Evolutionary conservation across 257 asterid species (phyloP).

Genomic region (Misopates orontium): DNA sequence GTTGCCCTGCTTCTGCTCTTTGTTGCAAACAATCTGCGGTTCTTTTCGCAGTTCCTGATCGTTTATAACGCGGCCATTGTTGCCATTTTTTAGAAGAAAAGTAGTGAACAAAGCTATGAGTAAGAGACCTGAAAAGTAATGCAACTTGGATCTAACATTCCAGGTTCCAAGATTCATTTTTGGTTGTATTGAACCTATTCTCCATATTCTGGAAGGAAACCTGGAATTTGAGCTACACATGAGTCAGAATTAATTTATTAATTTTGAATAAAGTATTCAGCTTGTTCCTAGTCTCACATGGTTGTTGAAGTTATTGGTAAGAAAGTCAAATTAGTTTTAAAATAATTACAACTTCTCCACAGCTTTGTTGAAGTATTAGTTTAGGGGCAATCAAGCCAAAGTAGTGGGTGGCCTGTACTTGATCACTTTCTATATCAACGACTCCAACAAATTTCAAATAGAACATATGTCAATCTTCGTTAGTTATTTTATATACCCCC

Average conservation of each 20-base stretch:
- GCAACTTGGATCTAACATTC: slow-evolving; percentile 7
- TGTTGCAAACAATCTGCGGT: background rate
- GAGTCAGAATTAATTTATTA: background rate
- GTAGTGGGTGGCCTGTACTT: too few species aligned
- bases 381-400: too few species aligned
- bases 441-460: too few species aligned
- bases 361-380: slow-evolving; percentile 11
- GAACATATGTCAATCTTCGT: too few species aligned
- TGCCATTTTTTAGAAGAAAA: background rate
- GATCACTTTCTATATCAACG: too few species aligned
- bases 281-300: slow-evolving; percentile 3
- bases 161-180: slow-evolving; percentile 7
- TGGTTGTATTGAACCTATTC: background rate
- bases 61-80: background rate
- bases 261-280: background rate
- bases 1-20: background rate
- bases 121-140: slow-evolving; percentile 12
- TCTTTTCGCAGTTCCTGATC: background rate
- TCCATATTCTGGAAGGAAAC: background rate
- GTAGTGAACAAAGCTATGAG: slow-evolving; percentile 13
- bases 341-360: background rate
- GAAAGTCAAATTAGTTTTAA: slow-evolving; percentile 22
- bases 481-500: too few species aligned
- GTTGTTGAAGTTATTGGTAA: background rate
- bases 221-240: background rate